Conservation (phyloP, 2,329 filamentous ascomycete species). For the Apiospora koreana region DNA sequence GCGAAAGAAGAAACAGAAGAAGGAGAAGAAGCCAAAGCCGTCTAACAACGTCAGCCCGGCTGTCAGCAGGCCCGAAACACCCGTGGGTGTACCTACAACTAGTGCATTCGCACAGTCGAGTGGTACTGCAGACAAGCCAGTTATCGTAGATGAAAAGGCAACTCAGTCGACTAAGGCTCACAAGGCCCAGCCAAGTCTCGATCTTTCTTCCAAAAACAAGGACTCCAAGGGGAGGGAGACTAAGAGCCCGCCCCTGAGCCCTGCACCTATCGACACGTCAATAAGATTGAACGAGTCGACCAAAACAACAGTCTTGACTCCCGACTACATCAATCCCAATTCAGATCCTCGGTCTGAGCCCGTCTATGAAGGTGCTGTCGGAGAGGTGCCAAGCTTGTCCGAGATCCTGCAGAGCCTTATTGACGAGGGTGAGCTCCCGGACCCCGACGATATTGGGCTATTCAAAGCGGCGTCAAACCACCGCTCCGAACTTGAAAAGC, state of each 20-base stretch:
- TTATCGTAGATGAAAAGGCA: constrained; percentile 21
- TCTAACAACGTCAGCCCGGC: constrained; percentile 30
- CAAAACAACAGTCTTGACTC: constrained; percentile 36
- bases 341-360: constrained; percentile 30
- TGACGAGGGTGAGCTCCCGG: constrained; percentile 33
- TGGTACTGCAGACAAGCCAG: constrained; percentile 22
- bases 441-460: constrained; percentile 39
- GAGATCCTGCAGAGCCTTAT: constrained; percentile 42
- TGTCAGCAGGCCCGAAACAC: constrained; percentile 32
- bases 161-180: constrained; percentile 20
- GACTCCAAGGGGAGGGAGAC: constrained; percentile 25
- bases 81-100: constrained; percentile 26
- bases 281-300: constrained; percentile 36
- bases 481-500: constrained; percentile 33
- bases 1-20: constrained; percentile 85
- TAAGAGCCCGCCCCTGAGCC: constrained; percentile 29
- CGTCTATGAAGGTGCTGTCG: constrained; percentile 31
- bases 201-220: constrained; percentile 24
- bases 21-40: constrained; percentile 63
- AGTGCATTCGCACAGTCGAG: constrained; percentile 32
- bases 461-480: constrained; percentile 39
- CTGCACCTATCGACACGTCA: constrained; percentile 31
- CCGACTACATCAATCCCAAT: constrained; percentile 31
- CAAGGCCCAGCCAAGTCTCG: constrained; percentile 17
- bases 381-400: constrained; percentile 31